Base-by-base conservation (phyloP, 257 asterid genomes). In the Paraleonurus japonicus region DNA sequence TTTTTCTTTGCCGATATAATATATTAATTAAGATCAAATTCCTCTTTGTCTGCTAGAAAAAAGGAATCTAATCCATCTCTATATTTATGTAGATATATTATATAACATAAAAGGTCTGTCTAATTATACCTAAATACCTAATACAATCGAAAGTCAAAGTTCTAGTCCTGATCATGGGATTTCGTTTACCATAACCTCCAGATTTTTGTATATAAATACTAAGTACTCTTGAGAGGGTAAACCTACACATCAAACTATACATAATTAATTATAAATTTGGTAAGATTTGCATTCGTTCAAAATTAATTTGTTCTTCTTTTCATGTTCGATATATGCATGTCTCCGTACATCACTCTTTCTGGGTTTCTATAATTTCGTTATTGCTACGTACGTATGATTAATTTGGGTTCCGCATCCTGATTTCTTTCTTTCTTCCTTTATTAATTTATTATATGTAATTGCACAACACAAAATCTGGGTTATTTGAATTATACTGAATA, bases 81-180 rank as follows among this genome's bases (percentile, higher is more conserved):
- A n/a, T n/a, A n/a, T n/a, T n/a, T n/a, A n/a, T n/a, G n/a, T n/a
- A n/a, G n/a, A n/a, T n/a, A n/a, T n/a, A n/a, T n/a, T 43, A 43
- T 12, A 43, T 43, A 39, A 2, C 15, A 39, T 43, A 13, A 13
- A 12, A 1, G 11, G n/a, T 54, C 55, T 43, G n/a, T 32, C n/a
- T 8, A 75, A 58, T 58, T 62, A 58, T 39, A 68, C 75, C 79
- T 75, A 75, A 67, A 67, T 67, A 67, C 79, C 79, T 75, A 75
- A 75, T 75, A 35, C 65, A 50, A 68, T 26, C 54, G 6, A 48
- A 68, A 75, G 79, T 75, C 75, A 68, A 48, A 2, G 0, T 59
- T 32, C 4, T 28, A 59, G 63, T 47, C 65, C n/a, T 47, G n/a
- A n/a, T n/a, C 23, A 16, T 10, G 43, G 59, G 69, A 33, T 48